Evolutionary conservation across 2,329 filamentous ascomycete species (phyloP).

Genomic region (Botrytis galanthina): DNA sequence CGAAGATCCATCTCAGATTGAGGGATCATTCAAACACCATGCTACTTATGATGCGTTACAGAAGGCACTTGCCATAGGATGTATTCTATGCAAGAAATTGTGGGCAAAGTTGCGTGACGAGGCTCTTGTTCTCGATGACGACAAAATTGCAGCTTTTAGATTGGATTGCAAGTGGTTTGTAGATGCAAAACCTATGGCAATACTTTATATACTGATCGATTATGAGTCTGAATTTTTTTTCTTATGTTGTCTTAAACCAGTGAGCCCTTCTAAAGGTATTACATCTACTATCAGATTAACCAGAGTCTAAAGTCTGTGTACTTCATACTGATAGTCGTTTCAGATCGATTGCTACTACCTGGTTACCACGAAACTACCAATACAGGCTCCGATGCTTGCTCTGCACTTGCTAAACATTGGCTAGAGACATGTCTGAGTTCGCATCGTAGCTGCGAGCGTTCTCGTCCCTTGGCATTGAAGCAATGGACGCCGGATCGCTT

Average conservation of each 20-base stretch:
- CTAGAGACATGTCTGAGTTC: not conserved
- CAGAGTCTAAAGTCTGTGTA: not conserved
- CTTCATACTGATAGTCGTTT: not conserved
- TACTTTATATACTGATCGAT: too few relatives aligned
- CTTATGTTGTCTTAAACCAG: too few relatives aligned
- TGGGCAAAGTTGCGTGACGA: fast-evolving
- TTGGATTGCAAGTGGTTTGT: too few relatives aligned
- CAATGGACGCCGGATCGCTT: not conserved
- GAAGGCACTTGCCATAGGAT: not conserved
- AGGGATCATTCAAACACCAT: not conserved
- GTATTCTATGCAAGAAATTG: not conserved
- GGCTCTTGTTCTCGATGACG: not conserved
- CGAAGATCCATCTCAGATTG: too few relatives aligned
- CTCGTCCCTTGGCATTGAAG: not conserved
- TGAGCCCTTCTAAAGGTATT: not conserved
- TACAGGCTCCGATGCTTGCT: not conserved
- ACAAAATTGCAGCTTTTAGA: not conserved
- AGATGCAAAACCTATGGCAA: too few relatives aligned
- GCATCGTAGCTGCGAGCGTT: not conserved
- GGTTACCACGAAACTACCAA: not conserved
- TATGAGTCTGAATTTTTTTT: too few relatives aligned
- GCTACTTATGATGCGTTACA: not conserved
- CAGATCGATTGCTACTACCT: not conserved
- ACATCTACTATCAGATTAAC: not conserved
- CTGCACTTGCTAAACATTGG: not conserved